These are phyloP conservation scores for Pseudogymnoascus sp. DNA, from an alignment of 2,329 filamentous ascomycete species.

Conservation along the genomic window DNA sequence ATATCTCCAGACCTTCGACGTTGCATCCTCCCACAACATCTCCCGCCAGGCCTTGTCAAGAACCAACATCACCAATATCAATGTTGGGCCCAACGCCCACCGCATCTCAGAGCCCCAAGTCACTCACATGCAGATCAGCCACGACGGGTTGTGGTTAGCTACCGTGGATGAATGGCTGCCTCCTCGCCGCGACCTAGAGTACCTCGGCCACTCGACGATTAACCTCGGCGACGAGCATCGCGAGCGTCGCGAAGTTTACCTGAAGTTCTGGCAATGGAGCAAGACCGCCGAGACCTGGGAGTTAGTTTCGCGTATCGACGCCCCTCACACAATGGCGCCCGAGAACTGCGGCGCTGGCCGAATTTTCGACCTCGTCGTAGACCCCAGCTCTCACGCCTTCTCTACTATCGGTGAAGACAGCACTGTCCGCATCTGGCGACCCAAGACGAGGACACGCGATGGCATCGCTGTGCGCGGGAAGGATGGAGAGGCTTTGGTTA, in stretches of 20 bases:
- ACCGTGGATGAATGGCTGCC: conserved; percentile 90
- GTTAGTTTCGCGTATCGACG: conserved; percentile 75
- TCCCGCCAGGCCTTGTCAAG: conserved; percentile 83
- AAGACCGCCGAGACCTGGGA: conserved; percentile 55
- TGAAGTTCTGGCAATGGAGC: conserved; percentile 85
- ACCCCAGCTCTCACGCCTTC: conserved; percentile 65
- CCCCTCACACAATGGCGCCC: conserved; percentile 61
- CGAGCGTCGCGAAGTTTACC: conserved; percentile 62
- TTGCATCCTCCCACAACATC: conserved; percentile 70
- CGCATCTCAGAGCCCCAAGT: conserved; percentile 73
- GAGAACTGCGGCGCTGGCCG: conserved; percentile 44
- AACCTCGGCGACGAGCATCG: conserved; percentile 41
- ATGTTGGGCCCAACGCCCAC: conserved; percentile 64
- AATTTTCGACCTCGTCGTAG: conserved; percentile 67
- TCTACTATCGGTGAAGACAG: conserved; percentile 81
- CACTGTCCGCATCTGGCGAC: conserved; percentile 73
- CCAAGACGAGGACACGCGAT: conserved; percentile 61
- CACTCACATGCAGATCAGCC: conserved; percentile 66
- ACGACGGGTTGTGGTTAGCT: conserved; percentile 81
- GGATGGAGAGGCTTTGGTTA: conserved; percentile 54
- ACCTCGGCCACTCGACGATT: conserved; percentile 43
- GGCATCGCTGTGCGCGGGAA: conserved; percentile 58
- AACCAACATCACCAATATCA: conserved; percentile 78
- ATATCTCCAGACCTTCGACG: conserved; percentile 79
- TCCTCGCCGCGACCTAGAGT: conserved; percentile 59